A percentile compares a stretch with the other conserved stretches of the same genome.
These are phyloP conservation scores for Cercospora nicotianae DNA, from an alignment of 2,329 filamentous ascomycete genomes.

Conservation along the genomic window DNA sequence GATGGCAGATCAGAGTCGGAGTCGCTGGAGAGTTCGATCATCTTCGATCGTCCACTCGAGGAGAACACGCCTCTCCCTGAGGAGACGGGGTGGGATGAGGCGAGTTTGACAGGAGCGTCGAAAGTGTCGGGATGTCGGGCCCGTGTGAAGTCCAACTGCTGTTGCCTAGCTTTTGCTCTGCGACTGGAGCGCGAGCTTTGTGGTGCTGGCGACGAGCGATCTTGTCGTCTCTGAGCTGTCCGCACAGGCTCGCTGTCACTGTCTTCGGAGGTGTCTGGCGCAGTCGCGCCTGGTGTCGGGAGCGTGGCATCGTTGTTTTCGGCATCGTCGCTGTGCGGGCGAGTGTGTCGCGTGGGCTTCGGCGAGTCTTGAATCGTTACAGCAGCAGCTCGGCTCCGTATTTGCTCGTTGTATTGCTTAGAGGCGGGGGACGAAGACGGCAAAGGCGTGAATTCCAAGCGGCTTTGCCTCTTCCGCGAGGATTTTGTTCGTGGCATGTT, in stretches of 20 bases:
- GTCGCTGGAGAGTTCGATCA: constrained; percentile 29
- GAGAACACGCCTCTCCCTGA: constrained; percentile 35
- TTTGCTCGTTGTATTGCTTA: constrained; percentile 36
- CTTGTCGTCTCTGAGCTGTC: not conserved
- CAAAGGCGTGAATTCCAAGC: constrained; percentile 47
- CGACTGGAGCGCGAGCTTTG: constrained; percentile 16
- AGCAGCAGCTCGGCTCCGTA: constrained; percentile 39
- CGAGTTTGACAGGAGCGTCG: constrained; percentile 27
- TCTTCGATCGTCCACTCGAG: constrained; percentile 23
- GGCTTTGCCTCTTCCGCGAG: constrained; percentile 42
- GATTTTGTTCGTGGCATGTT: constrained; percentile 21
- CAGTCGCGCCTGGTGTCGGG: constrained; percentile 25
- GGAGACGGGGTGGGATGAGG: constrained; percentile 26
- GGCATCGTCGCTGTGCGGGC: constrained; percentile 11
- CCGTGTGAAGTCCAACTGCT: constrained; percentile 36
- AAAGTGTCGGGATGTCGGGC: constrained; percentile 28
- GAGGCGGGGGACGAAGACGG: constrained; percentile 44
- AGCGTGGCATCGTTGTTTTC: constrained; percentile 22
- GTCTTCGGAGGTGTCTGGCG: constrained; percentile 21
- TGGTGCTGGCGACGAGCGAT: constrained; percentile 25
- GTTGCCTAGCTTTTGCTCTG: constrained; percentile 32
- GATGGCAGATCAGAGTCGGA: constrained; percentile 25
- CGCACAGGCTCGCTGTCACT: constrained; percentile 31
- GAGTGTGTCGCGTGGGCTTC: constrained; percentile 32
- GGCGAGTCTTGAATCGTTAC: constrained; percentile 37